Conservation (phyloP, 1,284 basidiomycete species). For the Phellinidium pouzarii region DNA sequence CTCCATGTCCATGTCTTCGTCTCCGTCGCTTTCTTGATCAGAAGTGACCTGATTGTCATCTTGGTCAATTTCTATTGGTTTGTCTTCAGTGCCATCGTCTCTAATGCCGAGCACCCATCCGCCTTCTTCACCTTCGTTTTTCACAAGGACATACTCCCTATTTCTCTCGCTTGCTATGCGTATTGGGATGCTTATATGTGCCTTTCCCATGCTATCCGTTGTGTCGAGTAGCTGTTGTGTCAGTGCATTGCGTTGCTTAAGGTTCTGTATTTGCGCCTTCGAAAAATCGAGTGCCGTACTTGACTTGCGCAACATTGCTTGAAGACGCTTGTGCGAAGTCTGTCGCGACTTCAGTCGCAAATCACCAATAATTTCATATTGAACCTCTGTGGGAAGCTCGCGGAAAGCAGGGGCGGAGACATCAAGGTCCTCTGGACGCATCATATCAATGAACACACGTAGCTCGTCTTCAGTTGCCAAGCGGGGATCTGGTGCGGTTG, state of each 20-base stretch:
- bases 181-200: slow-evolving; percentile 84
- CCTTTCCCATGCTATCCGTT: slow-evolving; percentile 88
- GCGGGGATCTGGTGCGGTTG: slow-evolving; percentile 72
- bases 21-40: slow-evolving; percentile 28
- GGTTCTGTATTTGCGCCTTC: slow-evolving; percentile 86
- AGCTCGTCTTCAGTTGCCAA: slow-evolving; percentile 93
- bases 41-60: slow-evolving; percentile 31
- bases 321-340: slow-evolving; percentile 86
- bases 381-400: slow-evolving; percentile 89
- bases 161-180: slow-evolving; percentile 94
- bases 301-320: slow-evolving; percentile 82
- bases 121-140: slow-evolving; percentile 79
- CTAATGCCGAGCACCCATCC: slow-evolving; percentile 93
- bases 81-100: slow-evolving; percentile 70
- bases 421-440: slow-evolving; percentile 90
- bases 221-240: slow-evolving; percentile 95
- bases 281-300: slow-evolving; percentile 92
- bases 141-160: slow-evolving; percentile 88
- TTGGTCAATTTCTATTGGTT: slow-evolving; percentile 83
- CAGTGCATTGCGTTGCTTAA: slow-evolving; percentile 84
- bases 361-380: slow-evolving; percentile 98
- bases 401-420: slow-evolving; percentile 84
- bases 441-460: slow-evolving; percentile 84
- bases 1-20: slow-evolving; percentile 64
- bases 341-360: slow-evolving; percentile 89